Percentiles rank a stretch among this genome's conserved stretches.
Evolutionary conservation across 306 rosid species (phyloP).

Genomic region (Inga leiocalycina): DNA sequence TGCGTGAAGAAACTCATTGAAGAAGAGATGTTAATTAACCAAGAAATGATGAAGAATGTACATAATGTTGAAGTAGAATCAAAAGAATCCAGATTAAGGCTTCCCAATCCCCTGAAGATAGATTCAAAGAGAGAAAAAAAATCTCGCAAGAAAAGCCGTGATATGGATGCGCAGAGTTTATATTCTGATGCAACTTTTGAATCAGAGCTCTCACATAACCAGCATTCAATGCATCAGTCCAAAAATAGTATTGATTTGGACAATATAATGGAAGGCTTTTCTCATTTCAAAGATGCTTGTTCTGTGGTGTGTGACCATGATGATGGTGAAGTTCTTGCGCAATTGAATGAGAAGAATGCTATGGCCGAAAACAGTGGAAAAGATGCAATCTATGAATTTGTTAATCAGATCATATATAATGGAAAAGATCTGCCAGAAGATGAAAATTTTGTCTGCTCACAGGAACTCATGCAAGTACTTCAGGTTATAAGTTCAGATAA

Average conservation of each 20-base stretch:
- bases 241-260: slow-evolving; percentile 54
- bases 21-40: slow-evolving; percentile 80
- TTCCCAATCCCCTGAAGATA: slow-evolving; percentile 36
- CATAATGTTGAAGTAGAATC: slow-evolving; percentile 43
- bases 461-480: slow-evolving; percentile 69
- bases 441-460: slow-evolving; percentile 53
- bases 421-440: slow-evolving; percentile 62
- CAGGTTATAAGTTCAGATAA: slow-evolving; percentile 78
- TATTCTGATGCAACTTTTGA: slow-evolving; percentile 46
- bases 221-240: slow-evolving; percentile 47
- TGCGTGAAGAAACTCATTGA: slow-evolving; percentile 95
- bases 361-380: slow-evolving; percentile 60
- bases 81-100: slow-evolving; percentile 39
- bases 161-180: slow-evolving; percentile 55
- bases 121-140: slow-evolving; percentile 58
- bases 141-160: slow-evolving; percentile 64
- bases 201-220: slow-evolving; percentile 46
- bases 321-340: slow-evolving; percentile 45
- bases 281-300: slow-evolving; percentile 52
- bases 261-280: slow-evolving; percentile 75
- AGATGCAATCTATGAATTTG: slow-evolving; percentile 59
- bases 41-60: slow-evolving; percentile 45
- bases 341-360: slow-evolving; percentile 47
- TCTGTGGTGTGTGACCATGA: slow-evolving; percentile 39
- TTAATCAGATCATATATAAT: slow-evolving; percentile 54